Percentiles rank a stretch among this genome's conserved stretches.
phyloP scores from a whole-genome alignment of 768 basidiomycete species.

The Kondoa subrosea region DNA sequence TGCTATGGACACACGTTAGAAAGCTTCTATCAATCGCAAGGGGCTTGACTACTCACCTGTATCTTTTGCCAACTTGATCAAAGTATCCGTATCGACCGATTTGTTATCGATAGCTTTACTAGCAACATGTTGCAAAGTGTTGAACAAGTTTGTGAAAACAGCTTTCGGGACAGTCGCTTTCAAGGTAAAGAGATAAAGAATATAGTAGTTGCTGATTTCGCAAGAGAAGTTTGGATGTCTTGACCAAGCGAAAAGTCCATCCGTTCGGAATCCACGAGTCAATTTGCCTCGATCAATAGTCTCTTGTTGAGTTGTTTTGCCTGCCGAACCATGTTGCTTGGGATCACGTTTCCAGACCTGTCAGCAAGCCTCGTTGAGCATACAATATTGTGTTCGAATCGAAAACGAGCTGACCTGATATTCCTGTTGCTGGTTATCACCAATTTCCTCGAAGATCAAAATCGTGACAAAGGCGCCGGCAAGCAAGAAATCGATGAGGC shows the following conservation, averaged over 20 bases:
- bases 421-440: slow-evolving; percentile 74
- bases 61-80: background rate
- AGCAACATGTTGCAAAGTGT: background rate
- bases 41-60: background rate
- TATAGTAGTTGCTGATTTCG: slow-evolving; percentile 35
- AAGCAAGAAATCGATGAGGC: slow-evolving; percentile 48
- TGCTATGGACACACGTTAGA: slow-evolving; percentile 1
- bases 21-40: background rate
- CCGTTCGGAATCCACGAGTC: slow-evolving; percentile 64
- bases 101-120: slow-evolving; percentile 4
- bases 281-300: slow-evolving; percentile 40
- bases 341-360: slow-evolving; percentile 49
- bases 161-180: slow-evolving; percentile 15
- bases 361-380: background rate
- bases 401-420: slow-evolving; percentile 14
- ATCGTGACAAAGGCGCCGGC: slow-evolving; percentile 44
- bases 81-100: background rate
- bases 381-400: background rate
- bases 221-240: slow-evolving; percentile 90
- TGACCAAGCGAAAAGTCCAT: slow-evolving; percentile 69
- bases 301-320: slow-evolving; percentile 38
- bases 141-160: slow-evolving; percentile 11
- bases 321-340: slow-evolving; percentile 37
- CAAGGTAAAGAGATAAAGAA: slow-evolving; percentile 16
- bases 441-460: slow-evolving; percentile 55